Evolutionary conservation across 2,329 filamentous ascomycete genomes (phyloP).

Genomic region (Phaeomoniella chlamydospora): DNA sequence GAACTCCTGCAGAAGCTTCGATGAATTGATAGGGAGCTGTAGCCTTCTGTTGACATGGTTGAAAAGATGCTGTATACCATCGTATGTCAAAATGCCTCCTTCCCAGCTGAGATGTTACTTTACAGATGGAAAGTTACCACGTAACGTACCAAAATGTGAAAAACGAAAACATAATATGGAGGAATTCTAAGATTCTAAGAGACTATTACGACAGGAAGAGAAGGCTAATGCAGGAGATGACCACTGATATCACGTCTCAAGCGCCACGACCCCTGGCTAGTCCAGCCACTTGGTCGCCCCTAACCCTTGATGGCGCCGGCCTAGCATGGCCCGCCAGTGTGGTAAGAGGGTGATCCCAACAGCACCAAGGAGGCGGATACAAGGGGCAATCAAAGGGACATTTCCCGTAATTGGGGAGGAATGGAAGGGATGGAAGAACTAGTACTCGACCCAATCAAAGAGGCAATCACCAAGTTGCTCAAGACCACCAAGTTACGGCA

Average conservation of each 20-base stretch:
- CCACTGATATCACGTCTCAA: neutral
- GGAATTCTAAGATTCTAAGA: no score
- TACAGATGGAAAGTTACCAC: neutral
- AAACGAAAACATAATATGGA: no score
- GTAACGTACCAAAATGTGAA: neutral
- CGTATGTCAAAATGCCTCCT: neutral
- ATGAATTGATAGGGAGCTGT: no score
- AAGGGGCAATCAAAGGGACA: no score
- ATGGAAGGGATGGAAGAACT: neutral
- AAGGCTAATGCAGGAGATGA: neutral
- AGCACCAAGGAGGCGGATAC: neutral
- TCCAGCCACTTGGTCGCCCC: neutral
- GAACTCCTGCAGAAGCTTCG: no score
- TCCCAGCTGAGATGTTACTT: neutral
- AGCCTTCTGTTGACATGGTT: neutral
- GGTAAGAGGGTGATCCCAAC: no score
- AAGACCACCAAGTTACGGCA: neutral
- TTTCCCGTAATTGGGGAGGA: no score
- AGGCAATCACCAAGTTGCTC: neutral
- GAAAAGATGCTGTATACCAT: neutral
- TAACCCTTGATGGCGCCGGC: neutral
- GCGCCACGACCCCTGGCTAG: neutral
- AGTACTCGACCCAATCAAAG: neutral
- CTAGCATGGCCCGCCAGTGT: neutral
- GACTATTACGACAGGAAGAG: neutral